Evolutionary conservation across 371 early-diverging fungal genomes (phyloP).

Genomic region (Apophysomyces trapeziformis): DNA sequence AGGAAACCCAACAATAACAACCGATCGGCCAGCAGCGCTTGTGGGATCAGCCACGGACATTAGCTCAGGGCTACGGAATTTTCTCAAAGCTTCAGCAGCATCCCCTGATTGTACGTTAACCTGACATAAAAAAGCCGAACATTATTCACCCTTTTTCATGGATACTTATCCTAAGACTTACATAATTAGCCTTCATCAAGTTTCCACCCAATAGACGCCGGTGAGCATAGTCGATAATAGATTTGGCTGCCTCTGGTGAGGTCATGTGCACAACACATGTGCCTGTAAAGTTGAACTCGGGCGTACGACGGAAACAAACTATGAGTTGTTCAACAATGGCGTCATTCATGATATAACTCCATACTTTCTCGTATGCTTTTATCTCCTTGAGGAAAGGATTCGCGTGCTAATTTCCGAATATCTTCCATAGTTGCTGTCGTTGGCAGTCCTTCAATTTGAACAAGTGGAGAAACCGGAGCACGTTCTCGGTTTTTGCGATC

Average conservation of each 20-base stretch:
- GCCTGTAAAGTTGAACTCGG: slow-evolving; percentile 41
- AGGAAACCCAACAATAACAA: slow-evolving; percentile 42
- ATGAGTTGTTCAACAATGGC: neutral
- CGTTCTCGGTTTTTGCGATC: slow-evolving; percentile 11
- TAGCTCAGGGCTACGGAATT: slow-evolving; percentile 34
- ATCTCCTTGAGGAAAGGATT: slow-evolving; percentile 45
- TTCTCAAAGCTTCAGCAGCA: slow-evolving; percentile 17
- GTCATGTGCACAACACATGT: slow-evolving; percentile 40
- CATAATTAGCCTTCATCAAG: slow-evolving; percentile 33
- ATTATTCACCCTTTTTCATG: neutral
- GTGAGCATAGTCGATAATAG: slow-evolving; percentile 40
- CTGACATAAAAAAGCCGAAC: neutral
- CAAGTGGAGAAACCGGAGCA: slow-evolving; percentile 27
- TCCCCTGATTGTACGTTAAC: slow-evolving; percentile 11
- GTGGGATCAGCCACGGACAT: slow-evolving; percentile 32
- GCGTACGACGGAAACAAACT: slow-evolving; percentile 46
- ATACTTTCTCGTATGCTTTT: slow-evolving; percentile 37
- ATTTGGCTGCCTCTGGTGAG: slow-evolving; percentile 34
- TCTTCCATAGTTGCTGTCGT: slow-evolving; percentile 47
- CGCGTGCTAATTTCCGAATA: slow-evolving; percentile 48
- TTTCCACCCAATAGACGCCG: slow-evolving; percentile 46
- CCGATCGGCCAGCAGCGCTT: slow-evolving; percentile 46
- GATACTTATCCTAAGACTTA: slow-evolving; percentile 23
- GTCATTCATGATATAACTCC: slow-evolving; percentile 3
- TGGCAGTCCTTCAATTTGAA: slow-evolving; percentile 41